Conservation (phyloP, 495 filamentous ascomycete species). For the Aspergillus egyptiacus region DNA sequence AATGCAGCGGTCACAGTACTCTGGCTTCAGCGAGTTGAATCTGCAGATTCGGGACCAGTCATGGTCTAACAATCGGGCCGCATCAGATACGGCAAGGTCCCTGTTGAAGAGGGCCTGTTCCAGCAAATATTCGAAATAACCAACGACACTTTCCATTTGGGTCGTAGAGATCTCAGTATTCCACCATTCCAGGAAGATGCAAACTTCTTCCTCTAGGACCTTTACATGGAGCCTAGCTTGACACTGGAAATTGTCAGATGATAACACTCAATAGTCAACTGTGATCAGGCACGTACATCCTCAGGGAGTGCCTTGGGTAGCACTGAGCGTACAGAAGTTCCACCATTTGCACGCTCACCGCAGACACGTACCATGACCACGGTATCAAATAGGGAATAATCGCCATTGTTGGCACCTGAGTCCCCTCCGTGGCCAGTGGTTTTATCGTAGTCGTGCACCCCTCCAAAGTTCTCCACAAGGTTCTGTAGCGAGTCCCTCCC, state of each 20-base stretch:
- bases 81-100: slow-evolving; percentile 25
- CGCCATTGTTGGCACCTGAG: slow-evolving; percentile 11
- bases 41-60: slow-evolving; percentile 39
- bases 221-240: slow-evolving; percentile 44
- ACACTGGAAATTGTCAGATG: slow-evolving; percentile 27
- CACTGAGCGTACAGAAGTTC: slow-evolving; percentile 23
- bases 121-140: slow-evolving; percentile 34
- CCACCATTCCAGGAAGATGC: slow-evolving; percentile 44
- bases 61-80: slow-evolving; percentile 33
- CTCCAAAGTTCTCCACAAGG: slow-evolving; percentile 29
- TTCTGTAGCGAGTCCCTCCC: slow-evolving; percentile 28
- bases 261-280: background rate
- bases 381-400: slow-evolving; percentile 34
- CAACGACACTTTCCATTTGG: slow-evolving; percentile 40
- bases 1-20: slow-evolving; percentile 41
- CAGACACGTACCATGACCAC: slow-evolving; percentile 38
- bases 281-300: slow-evolving; percentile 22
- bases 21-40: slow-evolving; percentile 30
- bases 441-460: slow-evolving; percentile 6
- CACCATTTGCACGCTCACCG: slow-evolving; percentile 13
- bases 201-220: slow-evolving; percentile 33
- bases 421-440: slow-evolving; percentile 4
- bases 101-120: slow-evolving; percentile 23
- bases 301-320: slow-evolving; percentile 31
- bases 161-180: slow-evolving; percentile 39